Percentiles rank a stretch among this genome's conserved stretches.
These are phyloP conservation scores for Shiraia bambusicola DNA, from an alignment of 2,329 filamentous ascomycete genomes.

Conservation along the genomic window DNA sequence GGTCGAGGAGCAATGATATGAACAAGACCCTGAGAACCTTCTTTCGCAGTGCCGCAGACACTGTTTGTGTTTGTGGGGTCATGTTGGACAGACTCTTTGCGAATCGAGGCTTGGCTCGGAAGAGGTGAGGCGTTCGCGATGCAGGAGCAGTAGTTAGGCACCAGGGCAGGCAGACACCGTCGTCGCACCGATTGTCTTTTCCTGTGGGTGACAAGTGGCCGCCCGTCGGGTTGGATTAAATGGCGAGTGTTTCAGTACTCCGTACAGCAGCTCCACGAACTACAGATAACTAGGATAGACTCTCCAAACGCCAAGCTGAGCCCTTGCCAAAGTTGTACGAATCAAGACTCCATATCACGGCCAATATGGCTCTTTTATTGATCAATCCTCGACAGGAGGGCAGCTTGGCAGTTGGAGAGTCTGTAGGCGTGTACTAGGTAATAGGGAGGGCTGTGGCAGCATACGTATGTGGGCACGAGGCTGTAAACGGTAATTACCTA, in stretches of 20 bases:
- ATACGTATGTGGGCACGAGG: not conserved
- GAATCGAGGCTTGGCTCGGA: not conserved
- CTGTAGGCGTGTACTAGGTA: no score
- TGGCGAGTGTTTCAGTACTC: slow-evolving; percentile 15
- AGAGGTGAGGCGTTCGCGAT: no score
- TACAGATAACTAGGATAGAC: no score
- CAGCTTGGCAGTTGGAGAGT: no score
- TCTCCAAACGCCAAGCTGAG: slow-evolving; percentile 12
- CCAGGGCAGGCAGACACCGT: no score
- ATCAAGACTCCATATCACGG: slow-evolving; percentile 17
- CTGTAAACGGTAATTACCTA: not conserved
- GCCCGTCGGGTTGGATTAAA: slow-evolving; percentile 18
- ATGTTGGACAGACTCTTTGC: slow-evolving; percentile 9
- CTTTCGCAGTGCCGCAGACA: slow-evolving; percentile 61
- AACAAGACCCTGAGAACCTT: slow-evolving; percentile 85
- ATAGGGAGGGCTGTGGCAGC: no score
- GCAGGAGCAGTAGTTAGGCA: no score
- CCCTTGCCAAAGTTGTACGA: slow-evolving; percentile 17
- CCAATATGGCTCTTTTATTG: slow-evolving; percentile 8
- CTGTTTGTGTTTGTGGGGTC: slow-evolving; percentile 32
- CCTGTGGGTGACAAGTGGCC: slow-evolving; percentile 13
- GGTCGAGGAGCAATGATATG: slow-evolving; percentile 81
- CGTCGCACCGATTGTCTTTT: no score
- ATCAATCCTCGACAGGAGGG: not conserved
- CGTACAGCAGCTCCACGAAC: slow-evolving; percentile 10